Base-by-base conservation (phyloP, 495 filamentous ascomycete species). In the Podospora appendiculata region DNA sequence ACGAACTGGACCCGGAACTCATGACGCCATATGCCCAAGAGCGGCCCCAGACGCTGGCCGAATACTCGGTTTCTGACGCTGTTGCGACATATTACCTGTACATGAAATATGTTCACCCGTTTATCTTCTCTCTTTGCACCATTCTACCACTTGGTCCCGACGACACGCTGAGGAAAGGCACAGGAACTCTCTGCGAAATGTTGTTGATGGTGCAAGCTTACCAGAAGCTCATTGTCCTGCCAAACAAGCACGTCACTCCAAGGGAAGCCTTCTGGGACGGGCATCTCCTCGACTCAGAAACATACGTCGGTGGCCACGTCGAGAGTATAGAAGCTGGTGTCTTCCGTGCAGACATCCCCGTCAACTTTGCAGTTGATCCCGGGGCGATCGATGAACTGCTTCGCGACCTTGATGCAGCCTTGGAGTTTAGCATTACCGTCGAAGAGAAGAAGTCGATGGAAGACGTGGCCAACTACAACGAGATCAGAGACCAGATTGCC, bases 61-160 rank as follows among this genome's bases (percentile, higher is more conserved):
- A 99, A 58, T 99, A 99, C 70, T 99, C 93, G 0, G 93, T 99
- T 42, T 99, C 93, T 58, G 93, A 99, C 80, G 93, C 93, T 32
- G 93, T 99, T 16, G 93, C 93, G 3, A 99, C 93, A 3, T 99
- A 97, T 66, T 99, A 99, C 63, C 78, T 99, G 41, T 99, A 99
- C 73, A 99, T 97, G 93, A 99, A 99, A 87, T 99, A 99, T 69
- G 89, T 99, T 17, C 93, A 99, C 64, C 93, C 93, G 1, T 99
- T 99, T 72, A 92, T 99, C 67, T 99, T 97, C 76, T 96, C 93
- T 0, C 75, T 99, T 0, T 97, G 93, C 70, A 99, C 90, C 0
- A 95, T 99, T 70, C 78, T 99, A 66, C 93, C 93, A 0, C 75
- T 99, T 1, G 90, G 89, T 32, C 87, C 91, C 13, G 91, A 99